Evolutionary conservation across 2,329 filamentous ascomycete genomes (phyloP).

Genomic region (Gyromitra esculenta): DNA sequence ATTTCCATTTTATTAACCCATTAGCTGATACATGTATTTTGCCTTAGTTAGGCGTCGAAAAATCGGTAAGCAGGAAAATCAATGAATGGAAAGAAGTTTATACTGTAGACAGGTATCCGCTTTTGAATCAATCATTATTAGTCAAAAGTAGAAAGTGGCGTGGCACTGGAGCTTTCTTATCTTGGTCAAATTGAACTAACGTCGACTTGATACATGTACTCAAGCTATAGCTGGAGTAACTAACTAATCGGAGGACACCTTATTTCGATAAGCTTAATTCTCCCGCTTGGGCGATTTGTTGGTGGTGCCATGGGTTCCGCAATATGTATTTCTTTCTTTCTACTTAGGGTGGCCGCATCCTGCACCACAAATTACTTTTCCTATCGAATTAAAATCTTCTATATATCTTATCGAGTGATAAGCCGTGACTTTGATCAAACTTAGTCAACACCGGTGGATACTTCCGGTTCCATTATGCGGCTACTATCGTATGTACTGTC

Average conservation of each 20-base stretch:
- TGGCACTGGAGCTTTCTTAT: constrained; percentile 16
- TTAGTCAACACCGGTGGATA: constrained; percentile 27
- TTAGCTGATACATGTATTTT: not conserved
- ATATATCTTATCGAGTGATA: constrained; percentile 29
- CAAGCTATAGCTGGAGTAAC: not conserved
- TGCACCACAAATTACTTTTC: constrained; percentile 18
- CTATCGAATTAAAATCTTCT: constrained; percentile 11
- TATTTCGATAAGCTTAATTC: constrained; percentile 12
- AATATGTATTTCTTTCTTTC: constrained; percentile 6
- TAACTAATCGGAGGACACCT: constrained; percentile 13
- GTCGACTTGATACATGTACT: not conserved
- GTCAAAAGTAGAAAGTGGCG: not conserved
- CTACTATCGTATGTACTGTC: not conserved
- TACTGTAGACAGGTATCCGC: not conserved
- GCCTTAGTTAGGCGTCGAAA: not conserved
- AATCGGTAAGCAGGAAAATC: not conserved
- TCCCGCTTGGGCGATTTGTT: constrained; percentile 7
- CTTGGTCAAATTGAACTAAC: constrained; percentile 21
- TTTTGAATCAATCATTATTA: not conserved
- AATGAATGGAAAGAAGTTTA: not conserved
- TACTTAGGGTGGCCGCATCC: constrained; percentile 26
- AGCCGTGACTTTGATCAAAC: constrained; percentile 5
- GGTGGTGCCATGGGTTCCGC: constrained; percentile 7
- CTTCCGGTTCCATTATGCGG: constrained; percentile 1
- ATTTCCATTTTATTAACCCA: not conserved